phyloP scores from a whole-genome alignment of 371 early-diverging fungal species.

The Actinomucor elegans region DNA sequence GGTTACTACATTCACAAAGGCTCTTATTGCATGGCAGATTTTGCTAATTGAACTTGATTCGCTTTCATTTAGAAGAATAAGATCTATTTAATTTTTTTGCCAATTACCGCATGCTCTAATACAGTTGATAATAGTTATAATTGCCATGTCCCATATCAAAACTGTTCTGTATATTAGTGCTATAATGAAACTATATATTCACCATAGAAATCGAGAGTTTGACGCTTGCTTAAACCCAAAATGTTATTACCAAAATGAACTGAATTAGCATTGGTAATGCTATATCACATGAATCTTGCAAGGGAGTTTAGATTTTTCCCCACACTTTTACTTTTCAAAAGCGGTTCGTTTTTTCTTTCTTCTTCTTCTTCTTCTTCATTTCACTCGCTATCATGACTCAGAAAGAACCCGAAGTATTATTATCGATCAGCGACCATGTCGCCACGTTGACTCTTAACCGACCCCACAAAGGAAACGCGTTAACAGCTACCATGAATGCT shows the following conservation, averaged over 20 bases:
- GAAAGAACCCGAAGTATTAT: constrained; percentile 7
- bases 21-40: too few relatives aligned
- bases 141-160: too few relatives aligned
- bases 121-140: too few relatives aligned
- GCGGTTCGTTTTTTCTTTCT: neutral
- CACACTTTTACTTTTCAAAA: neutral
- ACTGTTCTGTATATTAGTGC: too few relatives aligned
- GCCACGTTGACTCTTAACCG: constrained; percentile 61
- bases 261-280: constrained; percentile 8
- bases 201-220: too few relatives aligned
- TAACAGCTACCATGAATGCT: constrained; percentile 54
- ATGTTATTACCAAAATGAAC: constrained; percentile 3
- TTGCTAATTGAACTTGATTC: too few relatives aligned
- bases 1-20: too few relatives aligned
- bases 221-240: too few relatives aligned
- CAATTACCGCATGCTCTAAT: too few relatives aligned
- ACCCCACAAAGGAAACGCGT: constrained; percentile 62
- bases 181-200: too few relatives aligned
- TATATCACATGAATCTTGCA: constrained; percentile 6
- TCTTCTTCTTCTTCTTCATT: constrained; percentile 1
- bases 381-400: neutral
- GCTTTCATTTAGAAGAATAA: too few relatives aligned
- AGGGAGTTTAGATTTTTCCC: neutral
- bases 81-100: too few relatives aligned
- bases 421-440: constrained; percentile 35